A percentile compares a stretch with the other conserved stretches of the same genome.
Evolutionary conservation across 306 rosid genomes (phyloP).

Genomic region (Glycine latifolia): DNA sequence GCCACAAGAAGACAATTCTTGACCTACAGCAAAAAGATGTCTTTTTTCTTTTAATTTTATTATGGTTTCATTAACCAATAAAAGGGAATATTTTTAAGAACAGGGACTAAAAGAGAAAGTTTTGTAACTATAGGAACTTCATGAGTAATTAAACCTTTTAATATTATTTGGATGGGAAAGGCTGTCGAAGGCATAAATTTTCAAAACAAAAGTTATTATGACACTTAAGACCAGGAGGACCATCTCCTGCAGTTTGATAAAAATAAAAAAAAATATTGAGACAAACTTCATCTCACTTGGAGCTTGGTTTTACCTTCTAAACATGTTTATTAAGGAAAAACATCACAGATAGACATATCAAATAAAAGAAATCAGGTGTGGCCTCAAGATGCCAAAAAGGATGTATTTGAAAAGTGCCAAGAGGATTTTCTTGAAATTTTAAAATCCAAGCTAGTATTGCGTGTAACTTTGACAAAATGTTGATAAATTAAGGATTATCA

Average conservation of each 20-base stretch:
- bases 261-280: not conserved
- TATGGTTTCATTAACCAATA: no score
- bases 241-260: conserved; percentile 2
- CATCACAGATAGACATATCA: not conserved
- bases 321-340: not conserved
- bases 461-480: not conserved
- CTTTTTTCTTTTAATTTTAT: not conserved
- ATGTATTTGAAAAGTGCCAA: not conserved
- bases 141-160: no score
- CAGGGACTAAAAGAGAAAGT: no score
- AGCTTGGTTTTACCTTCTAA: conserved; percentile 13
- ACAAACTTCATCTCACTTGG: conserved; percentile 1
- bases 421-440: not conserved
- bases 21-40: not conserved
- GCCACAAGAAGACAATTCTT: conserved; percentile 17
- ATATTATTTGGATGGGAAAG: not conserved
- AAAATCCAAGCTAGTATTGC: conserved; percentile 11
- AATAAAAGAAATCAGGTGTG: conserved; percentile 13
- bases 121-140: no score
- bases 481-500: conserved; percentile 1
- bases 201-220: not conserved
- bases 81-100: no score
- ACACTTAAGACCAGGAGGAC: not conserved
- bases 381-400: not conserved
- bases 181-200: not conserved